These are phyloP conservation scores for Cladosporium colombiae DNA, from an alignment of 2,329 filamentous ascomycete species.

Conservation along the genomic window DNA sequence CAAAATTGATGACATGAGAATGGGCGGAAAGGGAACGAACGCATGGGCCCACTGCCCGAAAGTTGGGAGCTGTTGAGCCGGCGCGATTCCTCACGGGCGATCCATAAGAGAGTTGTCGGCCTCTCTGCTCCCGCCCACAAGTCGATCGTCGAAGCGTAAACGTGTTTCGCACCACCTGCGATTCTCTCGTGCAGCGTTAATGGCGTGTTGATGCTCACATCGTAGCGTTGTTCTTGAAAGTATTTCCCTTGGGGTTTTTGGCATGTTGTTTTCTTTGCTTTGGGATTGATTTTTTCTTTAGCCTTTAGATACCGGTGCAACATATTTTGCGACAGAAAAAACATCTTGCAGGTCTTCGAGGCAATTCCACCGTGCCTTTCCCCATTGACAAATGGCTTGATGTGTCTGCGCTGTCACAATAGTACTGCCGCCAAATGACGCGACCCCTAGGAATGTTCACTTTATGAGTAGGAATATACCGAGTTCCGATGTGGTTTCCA, in stretches of 20 bases:
- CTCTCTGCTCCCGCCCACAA: not conserved
- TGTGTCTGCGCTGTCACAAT: not conserved
- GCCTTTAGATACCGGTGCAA: slow-evolving; percentile 9
- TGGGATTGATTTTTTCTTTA: not conserved
- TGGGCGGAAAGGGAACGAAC: not conserved
- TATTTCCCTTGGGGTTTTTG: not conserved
- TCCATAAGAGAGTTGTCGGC: not conserved
- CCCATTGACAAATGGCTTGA: not conserved
- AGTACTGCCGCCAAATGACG: not conserved
- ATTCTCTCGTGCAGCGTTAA: slow-evolving; percentile 3
- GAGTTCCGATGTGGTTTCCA: not conserved
- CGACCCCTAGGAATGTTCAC: not conserved
- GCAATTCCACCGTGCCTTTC: not conserved
- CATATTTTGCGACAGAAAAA: not conserved
- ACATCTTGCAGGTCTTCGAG: not conserved
- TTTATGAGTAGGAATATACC: not conserved
- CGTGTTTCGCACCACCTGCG: slow-evolving; percentile 6
- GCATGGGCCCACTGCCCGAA: not conserved
- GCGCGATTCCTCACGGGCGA: not conserved
- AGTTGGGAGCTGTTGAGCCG: not conserved
- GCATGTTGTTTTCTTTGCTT: not conserved
- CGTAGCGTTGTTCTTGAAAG: not conserved
- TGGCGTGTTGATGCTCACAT: not conserved
- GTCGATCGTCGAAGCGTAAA: not conserved
- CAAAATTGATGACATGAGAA: not conserved